Evolutionary conservation across 176 grass and related monocot species (phyloP).

Genomic region (Zea mays): DNA sequence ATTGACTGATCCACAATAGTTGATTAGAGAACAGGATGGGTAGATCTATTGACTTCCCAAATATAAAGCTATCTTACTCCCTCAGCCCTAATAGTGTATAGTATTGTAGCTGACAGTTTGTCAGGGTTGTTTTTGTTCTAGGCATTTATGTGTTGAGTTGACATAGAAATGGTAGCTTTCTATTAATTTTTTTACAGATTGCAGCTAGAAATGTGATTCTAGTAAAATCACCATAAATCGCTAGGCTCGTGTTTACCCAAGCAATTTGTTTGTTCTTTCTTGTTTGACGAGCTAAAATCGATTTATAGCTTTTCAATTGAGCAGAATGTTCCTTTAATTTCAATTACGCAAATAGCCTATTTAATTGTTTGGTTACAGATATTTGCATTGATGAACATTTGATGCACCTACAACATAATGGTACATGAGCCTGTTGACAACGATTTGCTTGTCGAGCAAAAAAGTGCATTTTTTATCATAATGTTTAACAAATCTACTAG

Average conservation of each 20-base stretch:
- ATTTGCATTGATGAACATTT: neutral
- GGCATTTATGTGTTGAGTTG: neutral
- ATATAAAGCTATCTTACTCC: neutral
- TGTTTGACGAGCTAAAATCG: neutral
- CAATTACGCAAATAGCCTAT: neutral
- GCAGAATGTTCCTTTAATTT: neutral
- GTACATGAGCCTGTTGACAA: neutral
- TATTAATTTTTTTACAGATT: neutral
- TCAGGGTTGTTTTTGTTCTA: neutral
- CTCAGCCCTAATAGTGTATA: neutral
- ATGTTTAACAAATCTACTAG: neutral
- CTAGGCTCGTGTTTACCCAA: neutral
- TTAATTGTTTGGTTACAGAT: neutral
- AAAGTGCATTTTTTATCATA: neutral
- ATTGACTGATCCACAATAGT: neutral
- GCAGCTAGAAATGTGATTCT: neutral
- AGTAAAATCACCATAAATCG: neutral
- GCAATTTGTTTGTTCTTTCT: neutral
- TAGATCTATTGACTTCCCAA: neutral
- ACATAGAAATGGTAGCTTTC: neutral
- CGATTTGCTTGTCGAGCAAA: neutral
- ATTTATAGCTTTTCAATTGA: neutral
- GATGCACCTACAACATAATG: constrained; percentile 3
- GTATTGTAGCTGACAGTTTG: neutral
- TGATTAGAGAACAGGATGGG: neutral